Conservation (phyloP, 1,139 yeast genomes). For the Kurtzmaniella quercitrusa region DNA sequence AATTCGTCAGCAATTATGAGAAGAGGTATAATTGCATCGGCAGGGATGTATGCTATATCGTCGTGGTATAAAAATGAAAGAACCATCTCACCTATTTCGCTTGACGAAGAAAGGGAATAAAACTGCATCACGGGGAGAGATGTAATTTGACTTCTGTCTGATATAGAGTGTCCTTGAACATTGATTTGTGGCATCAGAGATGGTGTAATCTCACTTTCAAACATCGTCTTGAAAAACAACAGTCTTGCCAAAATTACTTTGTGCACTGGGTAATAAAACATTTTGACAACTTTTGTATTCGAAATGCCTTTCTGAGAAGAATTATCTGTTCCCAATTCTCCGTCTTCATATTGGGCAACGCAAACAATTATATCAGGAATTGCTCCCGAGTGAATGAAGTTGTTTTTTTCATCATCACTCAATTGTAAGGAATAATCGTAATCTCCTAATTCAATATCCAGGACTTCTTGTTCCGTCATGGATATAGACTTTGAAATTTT, state of each 20-base stretch:
- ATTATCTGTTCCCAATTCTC: not conserved
- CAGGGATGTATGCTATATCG: slow-evolving; percentile 45
- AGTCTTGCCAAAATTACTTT: slow-evolving; percentile 57
- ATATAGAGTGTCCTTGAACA: not conserved
- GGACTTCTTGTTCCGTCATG: slow-evolving; percentile 8
- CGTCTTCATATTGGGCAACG: slow-evolving; percentile 26
- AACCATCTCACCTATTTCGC: slow-evolving; percentile 49
- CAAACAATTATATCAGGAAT: slow-evolving; percentile 50
- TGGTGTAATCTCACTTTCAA: slow-evolving; percentile 39
- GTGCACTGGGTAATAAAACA: slow-evolving; percentile 56
- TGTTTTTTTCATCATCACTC: slow-evolving; percentile 13
- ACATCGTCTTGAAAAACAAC: slow-evolving; percentile 64
- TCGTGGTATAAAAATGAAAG: slow-evolving; percentile 61
- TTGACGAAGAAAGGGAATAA: slow-evolving; percentile 21
- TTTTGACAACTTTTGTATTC: not conserved
- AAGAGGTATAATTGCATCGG: slow-evolving; percentile 49
- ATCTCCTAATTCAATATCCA: slow-evolving; percentile 17
- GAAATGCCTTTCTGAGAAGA: not conserved
- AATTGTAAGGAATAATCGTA: slow-evolving; percentile 10
- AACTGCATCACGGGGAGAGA: slow-evolving; percentile 31
- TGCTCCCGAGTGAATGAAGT: slow-evolving; percentile 21
- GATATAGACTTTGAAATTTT: slow-evolving; percentile 11
- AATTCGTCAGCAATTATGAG: slow-evolving; percentile 60
- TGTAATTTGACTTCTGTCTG: slow-evolving; percentile 15
- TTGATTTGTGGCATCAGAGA: slow-evolving; percentile 9